Conservation (phyloP, 2,329 filamentous ascomycete genomes). For the Whalleya microplaca region DNA sequence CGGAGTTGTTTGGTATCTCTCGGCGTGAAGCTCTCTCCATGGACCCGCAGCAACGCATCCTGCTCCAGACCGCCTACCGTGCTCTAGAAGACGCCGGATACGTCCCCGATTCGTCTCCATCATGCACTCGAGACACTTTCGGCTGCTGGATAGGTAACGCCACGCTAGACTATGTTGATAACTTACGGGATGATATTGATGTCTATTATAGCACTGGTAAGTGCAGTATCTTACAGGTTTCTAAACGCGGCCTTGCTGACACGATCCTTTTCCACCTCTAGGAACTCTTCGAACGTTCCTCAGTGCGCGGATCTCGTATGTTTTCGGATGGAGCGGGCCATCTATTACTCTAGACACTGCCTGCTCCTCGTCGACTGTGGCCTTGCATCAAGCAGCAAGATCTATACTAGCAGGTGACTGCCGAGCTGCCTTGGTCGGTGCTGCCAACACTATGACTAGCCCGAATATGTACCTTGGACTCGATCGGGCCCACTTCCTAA, state of each 20-base stretch:
- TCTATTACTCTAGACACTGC: constrained; percentile 33
- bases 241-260: too few relatives aligned
- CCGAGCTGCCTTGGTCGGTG: constrained; percentile 24
- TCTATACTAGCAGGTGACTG: constrained; percentile 17
- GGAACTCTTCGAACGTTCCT: constrained; percentile 18
- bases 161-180: constrained; percentile 36
- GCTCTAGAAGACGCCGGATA: constrained; percentile 32
- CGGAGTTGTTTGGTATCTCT: constrained; percentile 21
- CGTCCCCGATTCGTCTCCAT: constrained; percentile 24
- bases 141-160: constrained; percentile 38
- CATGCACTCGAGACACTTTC: constrained; percentile 28
- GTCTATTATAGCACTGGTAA: constrained; percentile 36
- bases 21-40: constrained; percentile 27
- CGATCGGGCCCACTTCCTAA: constrained; percentile 19
- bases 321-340: constrained; percentile 35
- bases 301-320: constrained; percentile 31
- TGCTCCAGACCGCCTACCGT: constrained; percentile 21
- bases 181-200: constrained; percentile 32
- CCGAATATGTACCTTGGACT: constrained; percentile 26
- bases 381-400: constrained; percentile 36
- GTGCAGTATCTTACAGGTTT: too few relatives aligned
- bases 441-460: constrained; percentile 23
- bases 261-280: too few relatives aligned
- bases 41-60: constrained; percentile 28
- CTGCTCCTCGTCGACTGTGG: constrained; percentile 38